A percentile compares a stretch with the other conserved stretches of the same genome.
Conservation (phyloP, 75 land plant genomes). For the Pinus albicaulis region DNA sequence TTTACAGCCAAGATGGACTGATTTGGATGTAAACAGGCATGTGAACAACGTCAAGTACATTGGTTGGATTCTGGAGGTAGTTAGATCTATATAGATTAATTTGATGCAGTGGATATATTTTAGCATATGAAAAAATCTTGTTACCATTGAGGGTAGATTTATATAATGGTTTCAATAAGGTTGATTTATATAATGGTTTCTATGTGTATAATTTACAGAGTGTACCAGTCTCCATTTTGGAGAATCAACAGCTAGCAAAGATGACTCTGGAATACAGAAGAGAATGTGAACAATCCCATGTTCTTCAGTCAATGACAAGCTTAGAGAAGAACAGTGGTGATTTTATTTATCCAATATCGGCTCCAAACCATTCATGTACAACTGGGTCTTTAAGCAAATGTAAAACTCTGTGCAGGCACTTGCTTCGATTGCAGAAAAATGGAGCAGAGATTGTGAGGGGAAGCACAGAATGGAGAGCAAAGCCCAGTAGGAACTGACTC, state of each 20-base stretch:
- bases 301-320: constrained; percentile 74
- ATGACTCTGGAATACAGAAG: constrained; percentile 87
- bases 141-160: background rate
- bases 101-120: background rate
- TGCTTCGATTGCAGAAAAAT: constrained; percentile 59
- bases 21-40: constrained; percentile 84
- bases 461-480: constrained; percentile 79
- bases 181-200: background rate
- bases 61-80: constrained; percentile 85
- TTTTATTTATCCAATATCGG: background rate
- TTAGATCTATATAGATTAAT: background rate
- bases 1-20: constrained; percentile 66
- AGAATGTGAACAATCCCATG: constrained; percentile 75
- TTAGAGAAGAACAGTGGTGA: constrained; percentile 25
- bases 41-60: constrained; percentile 92
- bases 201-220: constrained; percentile 41
- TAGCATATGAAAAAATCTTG: background rate
- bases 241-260: constrained; percentile 45
- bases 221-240: constrained; percentile 61
- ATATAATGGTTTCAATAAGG: background rate
- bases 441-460: constrained; percentile 74
- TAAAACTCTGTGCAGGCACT: constrained; percentile 18
- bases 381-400: background rate
- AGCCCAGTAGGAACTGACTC: background rate
- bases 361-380: constrained; percentile 28